These are phyloP conservation scores for Monosporascus sp. DNA, from an alignment of 2,329 filamentous ascomycete genomes.

Conservation along the genomic window DNA sequence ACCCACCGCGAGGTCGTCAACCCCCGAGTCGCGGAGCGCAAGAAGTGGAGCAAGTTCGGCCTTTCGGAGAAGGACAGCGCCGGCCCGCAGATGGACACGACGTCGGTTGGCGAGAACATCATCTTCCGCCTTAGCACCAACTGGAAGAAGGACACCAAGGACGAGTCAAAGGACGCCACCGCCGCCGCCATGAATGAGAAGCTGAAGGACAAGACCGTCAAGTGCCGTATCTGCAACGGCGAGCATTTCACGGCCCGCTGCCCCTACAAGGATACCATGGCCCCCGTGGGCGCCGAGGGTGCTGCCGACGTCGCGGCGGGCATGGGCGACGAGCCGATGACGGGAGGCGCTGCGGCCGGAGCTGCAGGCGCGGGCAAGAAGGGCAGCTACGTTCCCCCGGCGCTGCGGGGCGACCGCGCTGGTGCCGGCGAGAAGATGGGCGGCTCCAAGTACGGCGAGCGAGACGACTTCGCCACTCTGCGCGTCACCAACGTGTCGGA, in stretches of 20 bases:
- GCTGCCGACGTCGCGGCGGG: conserved; percentile 51
- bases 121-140: conserved; percentile 89
- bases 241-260: conserved; percentile 99
- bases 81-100: conserved; percentile 84
- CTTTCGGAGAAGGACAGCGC: conserved; percentile 76
- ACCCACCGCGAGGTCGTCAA: conserved; percentile 92
- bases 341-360: conserved; percentile 35
- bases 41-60: conserved; percentile 91
- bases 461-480: conserved; percentile 93
- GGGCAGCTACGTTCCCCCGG: conserved; percentile 89
- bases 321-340: conserved; percentile 42
- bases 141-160: conserved; percentile 87
- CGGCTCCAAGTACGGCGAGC: conserved; percentile 80
- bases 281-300: conserved; percentile 64
- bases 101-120: conserved; percentile 95
- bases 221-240: conserved; percentile 97
- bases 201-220: conserved; percentile 99
- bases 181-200: conserved; percentile 72
- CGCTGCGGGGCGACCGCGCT: conserved; percentile 68
- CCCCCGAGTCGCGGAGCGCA: conserved; percentile 91
- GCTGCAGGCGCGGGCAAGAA: conserved; percentile 60
- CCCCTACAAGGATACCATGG: conserved; percentile 99
- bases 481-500: conserved; percentile 98
- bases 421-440: conserved; percentile 75
- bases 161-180: conserved; percentile 69